phyloP scores from a whole-genome alignment of 2,329 filamentous ascomycete genomes.

The Nigrograna mackinnonii region DNA sequence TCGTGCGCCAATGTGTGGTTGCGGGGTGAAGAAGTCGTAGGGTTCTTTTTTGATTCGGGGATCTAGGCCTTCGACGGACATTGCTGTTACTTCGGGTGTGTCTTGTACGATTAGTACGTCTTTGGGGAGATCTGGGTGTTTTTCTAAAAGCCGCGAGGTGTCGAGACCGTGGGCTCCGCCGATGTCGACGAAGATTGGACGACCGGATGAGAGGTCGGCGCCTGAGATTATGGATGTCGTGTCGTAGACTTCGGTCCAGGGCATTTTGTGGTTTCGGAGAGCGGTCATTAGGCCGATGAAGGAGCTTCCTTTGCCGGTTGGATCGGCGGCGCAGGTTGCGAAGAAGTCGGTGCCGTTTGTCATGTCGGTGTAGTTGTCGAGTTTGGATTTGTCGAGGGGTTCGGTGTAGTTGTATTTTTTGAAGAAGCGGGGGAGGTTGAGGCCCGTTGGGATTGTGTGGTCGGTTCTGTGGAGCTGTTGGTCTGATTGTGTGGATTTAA shows the following conservation, averaged over 20 bases:
- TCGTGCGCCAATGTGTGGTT: constrained; percentile 26
- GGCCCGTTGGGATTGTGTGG: constrained; percentile 10
- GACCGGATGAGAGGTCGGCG: constrained; percentile 3
- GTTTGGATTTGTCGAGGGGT: constrained; percentile 8
- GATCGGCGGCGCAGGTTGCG: constrained; percentile 8
- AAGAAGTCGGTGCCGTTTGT: constrained; percentile 9
- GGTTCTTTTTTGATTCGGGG: background rate
- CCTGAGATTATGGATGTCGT: constrained; percentile 3
- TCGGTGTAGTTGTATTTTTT: constrained; percentile 6
- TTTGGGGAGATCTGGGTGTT: constrained; percentile 6
- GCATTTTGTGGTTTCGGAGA: constrained; percentile 9
- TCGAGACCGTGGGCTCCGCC: constrained; percentile 12
- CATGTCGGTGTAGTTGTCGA: constrained; percentile 12
- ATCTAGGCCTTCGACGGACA: background rate
- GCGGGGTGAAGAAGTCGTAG: constrained; percentile 31
- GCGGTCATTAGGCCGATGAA: constrained; percentile 10
- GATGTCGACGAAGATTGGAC: constrained; percentile 9
- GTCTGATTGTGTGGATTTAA: background rate
- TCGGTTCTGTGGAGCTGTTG: constrained; percentile 2
- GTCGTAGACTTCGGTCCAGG: constrained; percentile 13
- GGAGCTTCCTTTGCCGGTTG: constrained; percentile 4
- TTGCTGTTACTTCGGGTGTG: constrained; percentile 4
- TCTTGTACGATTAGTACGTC: constrained; percentile 9
- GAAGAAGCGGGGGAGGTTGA: constrained; percentile 7
- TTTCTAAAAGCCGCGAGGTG: constrained; percentile 1